phyloP scores from a whole-genome alignment of 176 grass and related monocot genomes.

The Puccinellia tenuiflora region DNA sequence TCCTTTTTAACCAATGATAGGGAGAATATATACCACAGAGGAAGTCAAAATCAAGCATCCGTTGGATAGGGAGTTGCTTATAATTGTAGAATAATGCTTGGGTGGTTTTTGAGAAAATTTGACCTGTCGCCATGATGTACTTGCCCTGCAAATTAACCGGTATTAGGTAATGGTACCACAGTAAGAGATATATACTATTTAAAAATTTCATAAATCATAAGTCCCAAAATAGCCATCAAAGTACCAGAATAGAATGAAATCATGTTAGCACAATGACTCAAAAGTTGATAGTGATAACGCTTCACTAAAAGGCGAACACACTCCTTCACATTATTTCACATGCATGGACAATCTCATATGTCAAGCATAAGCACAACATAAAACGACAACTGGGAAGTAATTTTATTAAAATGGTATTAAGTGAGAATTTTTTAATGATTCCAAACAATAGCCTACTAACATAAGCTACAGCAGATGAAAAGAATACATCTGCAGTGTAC shows the following conservation, averaged over 20 bases:
- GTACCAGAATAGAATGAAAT: background rate
- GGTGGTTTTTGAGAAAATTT: conserved; percentile 86
- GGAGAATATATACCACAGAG: conserved; percentile 60
- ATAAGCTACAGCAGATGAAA: background rate
- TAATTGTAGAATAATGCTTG: conserved; percentile 99
- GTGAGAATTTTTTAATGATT: background rate
- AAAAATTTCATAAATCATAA: conserved; percentile 5
- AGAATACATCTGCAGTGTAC: background rate
- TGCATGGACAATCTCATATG: background rate
- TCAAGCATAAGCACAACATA: background rate
- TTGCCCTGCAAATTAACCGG: conserved; percentile 32
- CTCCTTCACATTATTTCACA: background rate
- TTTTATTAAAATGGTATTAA: background rate
- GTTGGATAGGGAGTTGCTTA: conserved; percentile 97
- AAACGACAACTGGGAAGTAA: background rate
- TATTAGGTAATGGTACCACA: conserved; percentile 15
- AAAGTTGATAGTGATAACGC: background rate
- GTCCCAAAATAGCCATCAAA: background rate
- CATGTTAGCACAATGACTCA: background rate
- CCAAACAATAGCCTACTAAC: background rate
- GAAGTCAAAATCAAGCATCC: conserved; percentile 99
- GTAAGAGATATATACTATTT: background rate
- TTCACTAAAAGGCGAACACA: background rate
- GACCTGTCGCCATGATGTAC: conserved; percentile 77
- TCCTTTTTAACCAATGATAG: conserved; percentile 6